Evolutionary conservation across 2,329 filamentous ascomycete genomes (phyloP).

Genomic region (Raffaelea ambrosiae): DNA sequence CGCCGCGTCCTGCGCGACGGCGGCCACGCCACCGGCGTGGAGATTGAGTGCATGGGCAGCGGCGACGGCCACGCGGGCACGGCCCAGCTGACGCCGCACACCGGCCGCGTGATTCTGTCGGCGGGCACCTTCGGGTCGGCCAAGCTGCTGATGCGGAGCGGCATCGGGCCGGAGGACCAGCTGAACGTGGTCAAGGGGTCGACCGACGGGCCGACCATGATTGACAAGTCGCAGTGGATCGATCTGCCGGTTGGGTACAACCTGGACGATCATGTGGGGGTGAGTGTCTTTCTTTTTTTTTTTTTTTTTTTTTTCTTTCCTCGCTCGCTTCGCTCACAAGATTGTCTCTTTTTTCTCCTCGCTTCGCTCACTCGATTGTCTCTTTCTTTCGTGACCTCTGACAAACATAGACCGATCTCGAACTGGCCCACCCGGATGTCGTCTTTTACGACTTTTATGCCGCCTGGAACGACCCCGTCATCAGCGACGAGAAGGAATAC

Average conservation of each 20-base stretch:
- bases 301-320: no score
- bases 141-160: constrained; percentile 58
- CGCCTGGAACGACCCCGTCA: constrained; percentile 43
- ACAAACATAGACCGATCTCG: constrained; percentile 32
- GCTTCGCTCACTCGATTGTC: not conserved
- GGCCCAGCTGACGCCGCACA: constrained; percentile 48
- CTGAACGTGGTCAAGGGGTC: constrained; percentile 42
- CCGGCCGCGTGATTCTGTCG: constrained; percentile 59
- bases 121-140: constrained; percentile 61
- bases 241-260: constrained; percentile 51
- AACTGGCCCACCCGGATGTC: constrained; percentile 33
- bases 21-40: constrained; percentile 39
- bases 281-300: constrained; percentile 13
- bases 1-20: constrained; percentile 51
- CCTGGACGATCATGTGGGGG: constrained; percentile 46
- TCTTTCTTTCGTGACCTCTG: not conserved
- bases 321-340: no score
- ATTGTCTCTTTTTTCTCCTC: no score
- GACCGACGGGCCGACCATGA: constrained; percentile 42
- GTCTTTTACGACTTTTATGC: constrained; percentile 57
- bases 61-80: constrained; percentile 43
- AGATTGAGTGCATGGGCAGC: constrained; percentile 23
- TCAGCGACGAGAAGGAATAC: constrained; percentile 32
- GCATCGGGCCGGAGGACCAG: constrained; percentile 58
- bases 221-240: constrained; percentile 43